Evolutionary conservation across 2,329 filamentous ascomycete species (phyloP), one percentile per base, ranked within the genome.

Genomic region (Stylonectria norvegica): DNA sequence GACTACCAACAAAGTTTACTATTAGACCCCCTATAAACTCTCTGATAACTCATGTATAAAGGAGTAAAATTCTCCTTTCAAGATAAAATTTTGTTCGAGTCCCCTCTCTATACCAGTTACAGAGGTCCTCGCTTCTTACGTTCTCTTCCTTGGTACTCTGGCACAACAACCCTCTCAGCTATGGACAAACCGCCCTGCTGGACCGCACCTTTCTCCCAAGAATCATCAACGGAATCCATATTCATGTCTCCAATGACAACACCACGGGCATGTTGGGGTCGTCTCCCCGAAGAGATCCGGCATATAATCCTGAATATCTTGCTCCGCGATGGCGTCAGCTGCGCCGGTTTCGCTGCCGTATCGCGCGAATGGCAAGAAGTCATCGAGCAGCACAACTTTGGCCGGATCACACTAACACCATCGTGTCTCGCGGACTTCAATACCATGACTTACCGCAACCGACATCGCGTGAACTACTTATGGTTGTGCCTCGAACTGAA

Each of bases 361-460:
- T 42, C 43, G 4, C 43, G 43, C 33, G 43, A 42, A 28, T 42
- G 43, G 43, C 38, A 45, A 19, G 9, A 17, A 2, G 17, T 25
- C 16, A 31, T 45, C 32, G 38, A 45, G 34, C 34, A 11, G 20
- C 32, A 34, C 31, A 42, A 30, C 38, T 45, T 41, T 14, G 38
- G 52, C 33, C 50, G 49, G 25, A 60, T 63, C 49, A 58, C 47
- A 42, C 41, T 61, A 29, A 63, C 58, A 20, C 47, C 42, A 37
- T 51, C 54, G 33, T 55, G 59, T 23, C 41, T 64, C 40, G 47
- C 32, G 32, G 38, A 60, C 30, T 58, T 62, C 41, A 27, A 40
- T 42, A 47, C 43, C 3, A 63, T 63, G 45, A 45, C 43, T 36
- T 40, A 47, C 47, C 61, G 59, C 20, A 61, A 57, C 39, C 55